Conservation (phyloP, 2,329 filamentous ascomycete genomes). For the Botrytis aclada region DNA sequence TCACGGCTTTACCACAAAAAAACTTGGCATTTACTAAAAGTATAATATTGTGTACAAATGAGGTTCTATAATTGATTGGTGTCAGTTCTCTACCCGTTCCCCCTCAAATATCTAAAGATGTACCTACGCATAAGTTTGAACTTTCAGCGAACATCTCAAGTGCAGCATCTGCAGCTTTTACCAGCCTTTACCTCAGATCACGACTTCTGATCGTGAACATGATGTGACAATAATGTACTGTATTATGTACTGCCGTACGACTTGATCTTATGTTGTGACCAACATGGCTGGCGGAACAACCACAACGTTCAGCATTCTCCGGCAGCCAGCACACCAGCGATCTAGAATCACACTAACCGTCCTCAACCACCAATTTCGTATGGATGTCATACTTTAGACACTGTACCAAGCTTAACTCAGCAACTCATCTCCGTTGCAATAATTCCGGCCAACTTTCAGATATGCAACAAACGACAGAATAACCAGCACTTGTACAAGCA, state of each 20-base stretch:
- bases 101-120: neutral
- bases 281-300: neutral
- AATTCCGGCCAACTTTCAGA: conserved; percentile 18
- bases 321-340: conserved; percentile 9
- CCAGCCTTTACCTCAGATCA: neutral
- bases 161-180: neutral
- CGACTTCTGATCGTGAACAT: neutral
- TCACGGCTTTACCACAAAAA: neutral
- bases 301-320: conserved; percentile 11
- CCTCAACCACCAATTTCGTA: neutral
- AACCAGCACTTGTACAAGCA: conserved; percentile 4
- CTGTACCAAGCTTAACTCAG: conserved; percentile 4
- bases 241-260: neutral
- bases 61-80: neutral
- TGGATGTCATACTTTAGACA: neutral
- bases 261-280: conserved; percentile 1
- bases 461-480: conserved; percentile 12
- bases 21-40: neutral
- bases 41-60: neutral
- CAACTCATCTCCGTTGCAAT: neutral
- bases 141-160: neutral
- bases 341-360: neutral
- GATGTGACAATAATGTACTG: neutral
- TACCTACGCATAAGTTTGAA: neutral
- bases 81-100: neutral